Percentiles rank a stretch among this genome's conserved stretches.
These are phyloP conservation scores for Smallanthus sonchifolius DNA, from an alignment of 129 eudicot species.

Conservation along the genomic window DNA sequence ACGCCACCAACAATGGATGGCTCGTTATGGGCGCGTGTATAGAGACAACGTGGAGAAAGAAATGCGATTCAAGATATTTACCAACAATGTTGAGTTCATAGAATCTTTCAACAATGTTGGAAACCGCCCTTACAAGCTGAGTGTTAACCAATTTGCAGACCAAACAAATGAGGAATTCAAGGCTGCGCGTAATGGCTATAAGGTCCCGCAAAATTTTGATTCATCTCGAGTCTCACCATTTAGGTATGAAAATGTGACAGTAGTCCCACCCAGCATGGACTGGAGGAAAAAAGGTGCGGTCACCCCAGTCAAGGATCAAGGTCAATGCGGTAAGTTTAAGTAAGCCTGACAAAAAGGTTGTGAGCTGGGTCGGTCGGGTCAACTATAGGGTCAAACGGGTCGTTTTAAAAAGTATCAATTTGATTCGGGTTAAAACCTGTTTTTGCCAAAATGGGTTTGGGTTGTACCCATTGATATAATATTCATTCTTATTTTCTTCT, in stretches of 20 bases:
- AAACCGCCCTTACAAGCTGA: conserved; percentile 27
- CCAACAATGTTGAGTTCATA: conserved; percentile 29
- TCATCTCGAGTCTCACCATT: conserved; percentile 29
- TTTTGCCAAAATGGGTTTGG: too few species aligned
- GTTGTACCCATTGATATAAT: not conserved
- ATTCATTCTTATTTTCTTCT: not conserved
- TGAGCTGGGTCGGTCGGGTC: not conserved
- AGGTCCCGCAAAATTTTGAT: conserved; percentile 1
- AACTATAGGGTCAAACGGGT: too few species aligned
- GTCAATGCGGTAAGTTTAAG: conserved; percentile 19
- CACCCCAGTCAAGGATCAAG: conserved; percentile 26
- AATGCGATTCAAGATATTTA: conserved; percentile 29
- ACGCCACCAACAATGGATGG: conserved; percentile 45
- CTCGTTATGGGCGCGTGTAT: conserved; percentile 38
- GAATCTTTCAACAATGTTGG: conserved; percentile 31
- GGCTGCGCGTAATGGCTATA: conserved; percentile 39
- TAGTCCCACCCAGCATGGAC: conserved; percentile 20
- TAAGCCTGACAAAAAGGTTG: not conserved
- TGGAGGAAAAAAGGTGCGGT: conserved; percentile 27
- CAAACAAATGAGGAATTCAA: conserved; percentile 42
- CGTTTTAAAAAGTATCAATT: too few species aligned
- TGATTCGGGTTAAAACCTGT: too few species aligned
- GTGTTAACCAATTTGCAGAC: conserved; percentile 42
- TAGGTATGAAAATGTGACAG: conserved; percentile 69
- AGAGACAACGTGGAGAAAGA: conserved; percentile 32